These are phyloP conservation scores for Marasmius oreades DNA, from an alignment of 1,284 basidiomycete species.

Conservation along the genomic window DNA sequence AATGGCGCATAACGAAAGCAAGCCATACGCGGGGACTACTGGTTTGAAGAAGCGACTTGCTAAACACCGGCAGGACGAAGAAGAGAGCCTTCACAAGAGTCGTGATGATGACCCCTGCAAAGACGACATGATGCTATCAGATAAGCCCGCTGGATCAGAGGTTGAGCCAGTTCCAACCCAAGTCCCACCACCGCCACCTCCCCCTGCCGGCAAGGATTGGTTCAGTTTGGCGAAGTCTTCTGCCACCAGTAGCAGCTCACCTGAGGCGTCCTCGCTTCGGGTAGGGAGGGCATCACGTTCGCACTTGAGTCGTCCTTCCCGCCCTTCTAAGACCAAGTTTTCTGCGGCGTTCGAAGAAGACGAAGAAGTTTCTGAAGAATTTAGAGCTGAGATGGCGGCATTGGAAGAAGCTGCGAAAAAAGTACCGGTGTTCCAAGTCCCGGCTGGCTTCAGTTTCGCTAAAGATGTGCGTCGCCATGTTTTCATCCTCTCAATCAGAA, in stretches of 20 bases:
- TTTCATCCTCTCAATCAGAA: slow-evolving; percentile 1
- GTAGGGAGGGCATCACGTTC: slow-evolving; percentile 58
- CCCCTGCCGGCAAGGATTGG: slow-evolving; percentile 21
- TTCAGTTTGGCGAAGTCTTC: slow-evolving; percentile 16
- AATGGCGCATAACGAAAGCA: slow-evolving; percentile 42
- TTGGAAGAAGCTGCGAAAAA: slow-evolving; percentile 52
- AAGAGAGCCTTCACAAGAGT: slow-evolving; percentile 20
- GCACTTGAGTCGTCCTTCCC: slow-evolving; percentile 34
- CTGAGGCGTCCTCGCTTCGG: slow-evolving; percentile 50
- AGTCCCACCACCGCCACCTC: slow-evolving; percentile 22
- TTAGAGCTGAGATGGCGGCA: slow-evolving; percentile 37
- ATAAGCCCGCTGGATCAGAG: neutral
- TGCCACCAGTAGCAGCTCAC: slow-evolving; percentile 23
- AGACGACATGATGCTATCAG: neutral
- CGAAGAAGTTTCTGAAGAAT: slow-evolving; percentile 42
- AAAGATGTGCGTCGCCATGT: slow-evolving; percentile 45
- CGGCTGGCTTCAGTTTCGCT: slow-evolving; percentile 65
- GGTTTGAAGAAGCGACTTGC: slow-evolving; percentile 73
- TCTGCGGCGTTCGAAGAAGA: slow-evolving; percentile 68
- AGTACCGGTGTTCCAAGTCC: slow-evolving; percentile 53
- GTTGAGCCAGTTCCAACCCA: neutral
- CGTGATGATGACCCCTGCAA: neutral
- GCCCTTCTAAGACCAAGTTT: slow-evolving; percentile 46
- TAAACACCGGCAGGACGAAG: slow-evolving; percentile 34
- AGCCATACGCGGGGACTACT: slow-evolving; percentile 72